Conservation (phyloP, 768 basidiomycete genomes). For the Mycena olivaceomarginata region DNA sequence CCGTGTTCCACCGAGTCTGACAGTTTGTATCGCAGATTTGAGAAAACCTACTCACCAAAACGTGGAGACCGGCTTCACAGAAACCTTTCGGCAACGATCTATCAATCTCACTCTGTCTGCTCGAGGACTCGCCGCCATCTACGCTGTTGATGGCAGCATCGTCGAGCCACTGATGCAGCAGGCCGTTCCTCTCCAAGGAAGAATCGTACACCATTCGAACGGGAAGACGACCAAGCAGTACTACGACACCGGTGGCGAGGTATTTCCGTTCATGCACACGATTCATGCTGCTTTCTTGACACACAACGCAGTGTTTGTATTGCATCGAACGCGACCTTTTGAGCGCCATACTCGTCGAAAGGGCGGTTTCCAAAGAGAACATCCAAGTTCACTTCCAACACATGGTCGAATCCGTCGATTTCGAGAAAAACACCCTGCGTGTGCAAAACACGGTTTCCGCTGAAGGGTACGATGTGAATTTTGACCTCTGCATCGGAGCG, state of each 20-base stretch:
- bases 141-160: constrained; percentile 72
- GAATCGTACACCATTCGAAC: constrained; percentile 80
- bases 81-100: constrained; percentile 70
- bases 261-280: constrained; percentile 50
- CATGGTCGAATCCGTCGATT: constrained; percentile 76
- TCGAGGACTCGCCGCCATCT: constrained; percentile 82
- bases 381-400: constrained; percentile 76
- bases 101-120: constrained; percentile 88
- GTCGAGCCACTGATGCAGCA: constrained; percentile 72
- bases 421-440: constrained; percentile 65
- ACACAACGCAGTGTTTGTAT: constrained; percentile 74
- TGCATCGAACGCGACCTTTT: constrained; percentile 82
- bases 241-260: constrained; percentile 81
- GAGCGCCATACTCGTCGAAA: constrained; percentile 77
- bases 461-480: constrained; percentile 58
- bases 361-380: constrained; percentile 66
- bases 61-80: background rate
- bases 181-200: constrained; percentile 83
- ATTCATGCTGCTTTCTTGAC: no score
- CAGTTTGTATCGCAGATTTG: background rate
- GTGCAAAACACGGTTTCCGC: constrained; percentile 58
- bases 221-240: constrained; percentile 76
- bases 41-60: background rate
- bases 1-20: background rate
- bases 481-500: constrained; percentile 80